These are phyloP conservation scores for Trichoderma semiorbis DNA, from an alignment of 2,329 filamentous ascomycete species.

Conservation along the genomic window DNA sequence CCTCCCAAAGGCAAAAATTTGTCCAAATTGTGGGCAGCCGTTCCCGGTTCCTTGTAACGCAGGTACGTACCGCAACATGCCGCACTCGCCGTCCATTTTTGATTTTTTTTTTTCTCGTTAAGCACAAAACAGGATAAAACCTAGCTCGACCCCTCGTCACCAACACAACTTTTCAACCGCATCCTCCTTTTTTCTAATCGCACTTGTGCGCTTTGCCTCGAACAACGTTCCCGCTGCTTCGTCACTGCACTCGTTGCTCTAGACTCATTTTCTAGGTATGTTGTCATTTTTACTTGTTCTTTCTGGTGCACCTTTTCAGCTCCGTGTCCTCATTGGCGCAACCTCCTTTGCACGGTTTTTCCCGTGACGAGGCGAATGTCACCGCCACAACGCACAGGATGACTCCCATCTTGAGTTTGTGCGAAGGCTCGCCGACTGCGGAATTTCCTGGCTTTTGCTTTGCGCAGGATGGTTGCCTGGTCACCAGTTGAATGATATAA, in stretches of 20 bases:
- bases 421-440: not conserved
- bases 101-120: not conserved
- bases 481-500: not conserved
- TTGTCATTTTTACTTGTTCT: not conserved
- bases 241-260: not conserved
- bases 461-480: not conserved
- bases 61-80: slow-evolving; percentile 6
- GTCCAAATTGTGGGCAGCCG: slow-evolving; percentile 8
- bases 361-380: not conserved
- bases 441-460: not conserved
- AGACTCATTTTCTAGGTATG: slow-evolving; percentile 7
- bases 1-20: not conserved
- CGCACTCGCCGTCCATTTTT: not conserved
- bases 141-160: slow-evolving; percentile 16
- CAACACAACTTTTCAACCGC: slow-evolving; percentile 14
- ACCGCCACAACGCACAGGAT: slow-evolving; percentile 6
- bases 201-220: not conserved
- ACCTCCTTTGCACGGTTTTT: not conserved
- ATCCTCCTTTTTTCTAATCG: slow-evolving; percentile 2
- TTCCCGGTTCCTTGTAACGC: slow-evolving; percentile 2
- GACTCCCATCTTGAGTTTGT: not conserved
- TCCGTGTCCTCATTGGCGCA: not conserved
- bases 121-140: slow-evolving; percentile 9
- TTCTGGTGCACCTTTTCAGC: not conserved
- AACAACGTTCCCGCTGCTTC: not conserved